Percentiles rank a stretch among this genome's conserved stretches.
Conservation (phyloP, 1,139 yeast species). For the Protomyces macrosporus region DNA sequence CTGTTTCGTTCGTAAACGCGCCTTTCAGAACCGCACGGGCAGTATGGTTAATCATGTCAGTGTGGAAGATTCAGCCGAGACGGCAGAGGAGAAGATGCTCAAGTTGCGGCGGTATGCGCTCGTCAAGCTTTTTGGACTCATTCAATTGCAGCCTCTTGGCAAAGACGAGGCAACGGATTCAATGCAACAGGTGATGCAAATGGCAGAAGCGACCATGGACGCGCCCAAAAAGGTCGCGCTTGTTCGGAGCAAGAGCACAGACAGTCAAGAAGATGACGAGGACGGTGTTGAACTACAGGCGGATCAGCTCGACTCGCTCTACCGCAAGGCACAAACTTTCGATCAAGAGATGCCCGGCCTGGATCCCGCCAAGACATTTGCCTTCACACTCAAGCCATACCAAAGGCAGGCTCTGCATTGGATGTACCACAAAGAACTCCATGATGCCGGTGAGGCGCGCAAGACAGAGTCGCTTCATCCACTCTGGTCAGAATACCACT, state of each 20-base stretch:
- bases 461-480: constrained; percentile 68
- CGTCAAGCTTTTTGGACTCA: constrained; percentile 51
- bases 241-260: neutral
- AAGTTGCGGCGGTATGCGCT: constrained; percentile 57
- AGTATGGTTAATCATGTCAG: constrained; percentile 26
- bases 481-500: constrained; percentile 70
- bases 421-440: constrained; percentile 53
- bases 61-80: constrained; percentile 30
- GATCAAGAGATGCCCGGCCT: constrained; percentile 53
- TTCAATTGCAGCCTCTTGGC: constrained; percentile 41
- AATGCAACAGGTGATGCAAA: constrained; percentile 34
- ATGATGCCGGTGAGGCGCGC: constrained; percentile 35
- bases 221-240: constrained; percentile 7
- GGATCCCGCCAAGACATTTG: constrained; percentile 54
- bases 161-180: constrained; percentile 32
- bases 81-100: constrained; percentile 45
- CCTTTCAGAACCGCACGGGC: constrained; percentile 41
- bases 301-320: constrained; percentile 72
- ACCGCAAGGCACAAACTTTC: constrained; percentile 53
- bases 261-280: constrained; percentile 33
- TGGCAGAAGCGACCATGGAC: constrained; percentile 37
- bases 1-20: constrained; percentile 51
- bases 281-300: constrained; percentile 39
- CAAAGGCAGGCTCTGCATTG: constrained; percentile 51
- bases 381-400: constrained; percentile 56